Conservation (phyloP, 305 asterid genomes). For the Plantago coronopus region DNA sequence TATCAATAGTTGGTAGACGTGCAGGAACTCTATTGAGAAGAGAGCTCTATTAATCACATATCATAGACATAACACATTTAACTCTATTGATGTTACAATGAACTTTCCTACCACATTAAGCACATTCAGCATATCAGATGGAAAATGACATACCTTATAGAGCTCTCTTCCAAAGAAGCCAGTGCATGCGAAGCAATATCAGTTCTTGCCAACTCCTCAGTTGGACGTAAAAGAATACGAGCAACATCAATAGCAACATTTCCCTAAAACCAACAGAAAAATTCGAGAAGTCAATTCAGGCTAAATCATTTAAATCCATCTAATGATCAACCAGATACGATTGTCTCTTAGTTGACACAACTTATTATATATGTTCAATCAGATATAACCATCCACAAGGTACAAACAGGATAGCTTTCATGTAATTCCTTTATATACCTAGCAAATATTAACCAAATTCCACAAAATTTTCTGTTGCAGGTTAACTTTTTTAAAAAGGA, state of each 20-base stretch:
- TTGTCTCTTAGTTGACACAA: background rate
- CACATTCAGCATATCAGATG: slow-evolving; percentile 1
- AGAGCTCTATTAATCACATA: no score
- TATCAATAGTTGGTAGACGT: no score
- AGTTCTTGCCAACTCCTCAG: slow-evolving; percentile 68
- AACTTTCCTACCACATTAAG: no score
- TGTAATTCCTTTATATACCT: slow-evolving; percentile 5
- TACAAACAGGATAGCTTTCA: slow-evolving; percentile 2
- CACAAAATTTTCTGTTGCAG: no score
- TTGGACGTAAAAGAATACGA: slow-evolving; percentile 82
- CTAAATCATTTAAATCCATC: background rate
- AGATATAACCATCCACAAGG: slow-evolving; percentile 6
- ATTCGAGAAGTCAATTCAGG: background rate
- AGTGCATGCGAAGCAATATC: slow-evolving; percentile 83
- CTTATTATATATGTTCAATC: background rate
- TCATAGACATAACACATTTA: no score
- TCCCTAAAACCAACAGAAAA: slow-evolving; percentile 39
- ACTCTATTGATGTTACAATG: no score
- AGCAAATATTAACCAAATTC: background rate
- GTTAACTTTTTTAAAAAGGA: background rate
- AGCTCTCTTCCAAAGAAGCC: slow-evolving; percentile 66
- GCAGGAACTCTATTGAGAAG: no score
- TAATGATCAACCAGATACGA: background rate
- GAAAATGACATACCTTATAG: slow-evolving; percentile 55
- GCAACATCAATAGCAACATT: slow-evolving; percentile 97